phyloP scores from a whole-genome alignment of 202 grass and related monocot species.

The Hordeum pubiflorum region DNA sequence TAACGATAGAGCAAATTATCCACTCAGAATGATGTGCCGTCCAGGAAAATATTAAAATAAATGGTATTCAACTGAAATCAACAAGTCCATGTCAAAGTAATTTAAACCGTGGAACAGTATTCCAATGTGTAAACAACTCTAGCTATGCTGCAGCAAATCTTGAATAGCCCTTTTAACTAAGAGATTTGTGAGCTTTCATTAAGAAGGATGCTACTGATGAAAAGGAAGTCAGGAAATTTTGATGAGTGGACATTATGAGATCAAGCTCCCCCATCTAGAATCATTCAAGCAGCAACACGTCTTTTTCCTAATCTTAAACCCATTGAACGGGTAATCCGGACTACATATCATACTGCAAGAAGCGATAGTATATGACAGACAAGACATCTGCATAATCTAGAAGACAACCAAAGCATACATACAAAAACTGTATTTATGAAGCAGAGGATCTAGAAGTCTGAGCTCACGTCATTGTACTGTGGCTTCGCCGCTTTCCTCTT shows the following conservation, averaged over 20 bases:
- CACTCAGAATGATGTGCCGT: neutral
- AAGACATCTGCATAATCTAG: neutral
- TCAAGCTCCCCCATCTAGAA: neutral
- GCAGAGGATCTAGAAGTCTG: neutral
- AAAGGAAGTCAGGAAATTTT: neutral
- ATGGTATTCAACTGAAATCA: neutral
- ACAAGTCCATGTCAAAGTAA: neutral
- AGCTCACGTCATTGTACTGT: slow-evolving; percentile 81
- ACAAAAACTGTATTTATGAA: neutral
- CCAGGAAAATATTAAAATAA: neutral
- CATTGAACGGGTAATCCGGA: neutral
- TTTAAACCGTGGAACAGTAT: neutral
- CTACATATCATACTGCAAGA: neutral
- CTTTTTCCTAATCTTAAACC: neutral
- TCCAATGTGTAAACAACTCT: too few species aligned
- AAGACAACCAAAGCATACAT: neutral
- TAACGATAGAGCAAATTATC: neutral
- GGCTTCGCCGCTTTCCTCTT: slow-evolving; percentile 51
- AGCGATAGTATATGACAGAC: neutral
- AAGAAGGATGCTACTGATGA: neutral
- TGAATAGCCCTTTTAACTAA: neutral
- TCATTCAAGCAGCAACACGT: neutral
- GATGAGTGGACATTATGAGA: neutral
- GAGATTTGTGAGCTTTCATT: neutral
- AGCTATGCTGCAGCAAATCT: neutral